These are phyloP conservation scores for Calocera cornea DNA, from an alignment of 768 basidiomycete species.

Conservation along the genomic window DNA sequence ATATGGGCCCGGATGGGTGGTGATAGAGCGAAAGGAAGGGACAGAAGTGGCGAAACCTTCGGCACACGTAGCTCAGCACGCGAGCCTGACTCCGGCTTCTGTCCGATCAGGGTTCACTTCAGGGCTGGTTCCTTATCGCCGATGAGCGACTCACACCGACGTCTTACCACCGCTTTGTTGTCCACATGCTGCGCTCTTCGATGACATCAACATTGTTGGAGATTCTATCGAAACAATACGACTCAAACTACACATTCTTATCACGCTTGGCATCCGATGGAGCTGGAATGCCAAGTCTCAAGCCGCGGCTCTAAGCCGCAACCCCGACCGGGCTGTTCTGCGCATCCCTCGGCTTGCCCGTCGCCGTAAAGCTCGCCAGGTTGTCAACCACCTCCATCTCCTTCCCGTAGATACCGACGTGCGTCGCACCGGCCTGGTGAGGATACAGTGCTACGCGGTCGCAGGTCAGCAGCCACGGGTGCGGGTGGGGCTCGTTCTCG, in stretches of 20 bases:
- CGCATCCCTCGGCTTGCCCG: neutral
- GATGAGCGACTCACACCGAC: neutral
- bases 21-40: neutral
- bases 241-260: no score
- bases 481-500: constrained; percentile 24
- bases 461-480: constrained; percentile 19
- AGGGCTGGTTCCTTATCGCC: constrained; percentile 4
- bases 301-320: neutral
- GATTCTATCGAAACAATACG: no score
- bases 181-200: neutral
- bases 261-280: no score
- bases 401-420: neutral
- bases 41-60: neutral
- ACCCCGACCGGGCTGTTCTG: neutral
- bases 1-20: neutral
- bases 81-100: neutral
- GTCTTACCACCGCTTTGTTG: no score
- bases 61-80: neutral
- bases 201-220: no score
- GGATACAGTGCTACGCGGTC: constrained; percentile 14
- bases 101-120: neutral
- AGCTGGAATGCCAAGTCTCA: neutral
- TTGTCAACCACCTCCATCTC: neutral
- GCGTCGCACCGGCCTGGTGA: neutral
- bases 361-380: neutral